Evolutionary conservation across 2,329 filamentous ascomycete species (phyloP), one percentile per base, ranked within the genome.

Genomic region (Fusarium virguliforme): DNA sequence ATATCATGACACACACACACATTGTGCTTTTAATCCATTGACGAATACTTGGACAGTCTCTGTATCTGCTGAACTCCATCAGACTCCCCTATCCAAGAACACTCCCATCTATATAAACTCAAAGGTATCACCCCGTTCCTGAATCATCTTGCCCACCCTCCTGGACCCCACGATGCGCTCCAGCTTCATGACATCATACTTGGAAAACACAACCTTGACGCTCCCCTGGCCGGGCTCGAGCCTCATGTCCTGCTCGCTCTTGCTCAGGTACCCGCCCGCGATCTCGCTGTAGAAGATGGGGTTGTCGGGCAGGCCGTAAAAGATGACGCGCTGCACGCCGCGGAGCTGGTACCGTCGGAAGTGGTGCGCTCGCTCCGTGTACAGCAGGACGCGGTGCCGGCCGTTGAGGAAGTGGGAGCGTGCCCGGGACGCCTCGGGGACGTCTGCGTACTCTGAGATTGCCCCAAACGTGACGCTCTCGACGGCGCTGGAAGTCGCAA

Each of bases 341-440:
- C 90, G 88, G 60, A 99, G 86, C 72, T 89, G 88, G 78, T 96
- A 94, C n/a, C 96, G 88, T 55, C 94, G 90, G 85, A 98, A 98
- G 81, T 99, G 96, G 81, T 99, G 96, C n/a, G 95, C 93, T 65
- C 96, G 91, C 80, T 97, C 95, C 2, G 95, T 97, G 82, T 98
- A 99, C 15, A 99, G 85, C 40, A 99, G 82, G 18, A 98, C 87
- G 22, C 90, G 90, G 78, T 98, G 93, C 15, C 94, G 87, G 6
- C 95, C 96, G 40, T 85, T 92, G 71, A 94, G 84, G 81, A 99
- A 98, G 79, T 98, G 93, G 12, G 93, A 95, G 26, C 95, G 88
- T 8, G 95, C 94, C 40, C 95, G 90, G 43, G 94, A 91, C 32
- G 94, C 91, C 71, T 97, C 94, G 8, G 90, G 88, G 8, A 91